Evolutionary conservation across 768 basidiomycete genomes (phyloP).

Genomic region (Pluteus cervinus): DNA sequence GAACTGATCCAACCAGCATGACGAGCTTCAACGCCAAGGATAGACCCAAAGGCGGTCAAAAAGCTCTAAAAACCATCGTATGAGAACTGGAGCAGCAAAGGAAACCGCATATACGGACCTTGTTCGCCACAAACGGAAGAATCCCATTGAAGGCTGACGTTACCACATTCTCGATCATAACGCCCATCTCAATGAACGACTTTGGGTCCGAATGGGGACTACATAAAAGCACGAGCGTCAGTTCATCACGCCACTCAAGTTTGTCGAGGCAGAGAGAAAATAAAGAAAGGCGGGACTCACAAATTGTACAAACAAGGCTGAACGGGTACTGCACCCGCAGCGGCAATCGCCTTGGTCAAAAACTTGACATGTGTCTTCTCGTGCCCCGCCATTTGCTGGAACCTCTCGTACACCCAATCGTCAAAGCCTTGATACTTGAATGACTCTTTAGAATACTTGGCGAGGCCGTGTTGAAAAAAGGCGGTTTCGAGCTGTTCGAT

Average conservation of each 20-base stretch:
- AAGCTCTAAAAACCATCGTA: conserved; percentile 25
- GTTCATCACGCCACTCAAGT: background rate
- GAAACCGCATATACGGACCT: conserved; percentile 23
- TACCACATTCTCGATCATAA: conserved; percentile 50
- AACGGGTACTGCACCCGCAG: conserved; percentile 29
- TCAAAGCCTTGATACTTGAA: conserved; percentile 44
- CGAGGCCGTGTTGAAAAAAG: conserved; percentile 40
- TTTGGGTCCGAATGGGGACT: conserved; percentile 39
- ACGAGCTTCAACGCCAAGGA: conserved; percentile 54
- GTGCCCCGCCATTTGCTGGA: conserved; percentile 47
- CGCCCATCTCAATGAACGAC: conserved; percentile 44
- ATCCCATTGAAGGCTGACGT: conserved; percentile 57
- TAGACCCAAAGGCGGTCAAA: conserved; percentile 49
- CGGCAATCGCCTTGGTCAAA: conserved; percentile 40
- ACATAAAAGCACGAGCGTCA: conserved; percentile 2
- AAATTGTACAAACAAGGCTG: conserved; percentile 58
- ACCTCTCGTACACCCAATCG: conserved; percentile 41
- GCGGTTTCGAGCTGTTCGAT: conserved; percentile 42
- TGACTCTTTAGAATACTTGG: conserved; percentile 35
- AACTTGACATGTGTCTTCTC: conserved; percentile 50
- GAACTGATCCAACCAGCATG: conserved; percentile 60
- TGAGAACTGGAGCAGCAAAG: background rate
- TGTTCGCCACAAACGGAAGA: conserved; percentile 36
- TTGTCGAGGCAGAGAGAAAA: background rate
- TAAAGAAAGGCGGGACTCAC: conserved; percentile 23